Evolutionary conservation across 805 yeast species (phyloP).

Genomic region (Nematodospora valgi): DNA sequence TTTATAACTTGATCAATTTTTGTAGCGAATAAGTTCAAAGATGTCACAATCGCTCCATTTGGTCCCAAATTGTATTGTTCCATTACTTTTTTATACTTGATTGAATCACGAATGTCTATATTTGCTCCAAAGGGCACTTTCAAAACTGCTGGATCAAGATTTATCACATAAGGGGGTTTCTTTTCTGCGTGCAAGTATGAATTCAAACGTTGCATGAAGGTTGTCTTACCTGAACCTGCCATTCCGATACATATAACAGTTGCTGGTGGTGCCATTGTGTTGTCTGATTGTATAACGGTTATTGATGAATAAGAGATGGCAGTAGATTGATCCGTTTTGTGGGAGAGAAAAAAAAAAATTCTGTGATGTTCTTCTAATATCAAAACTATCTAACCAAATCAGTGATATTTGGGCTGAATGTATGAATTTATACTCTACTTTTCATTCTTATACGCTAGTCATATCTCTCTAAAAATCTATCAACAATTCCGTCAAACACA

Average conservation of each 20-base stretch:
- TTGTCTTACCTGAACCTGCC: constrained; percentile 87
- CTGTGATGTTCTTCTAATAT: too few relatives aligned
- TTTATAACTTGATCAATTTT: constrained; percentile 93
- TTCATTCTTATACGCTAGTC: constrained; percentile 4
- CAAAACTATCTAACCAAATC: too few relatives aligned
- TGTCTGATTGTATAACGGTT: background rate
- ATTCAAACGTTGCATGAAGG: constrained; percentile 93
- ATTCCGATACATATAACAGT: constrained; percentile 48
- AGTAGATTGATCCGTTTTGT: too few relatives aligned
- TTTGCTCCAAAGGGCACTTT: constrained; percentile 93
- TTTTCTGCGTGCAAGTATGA: constrained; percentile 76
- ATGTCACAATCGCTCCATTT: constrained; percentile 96
- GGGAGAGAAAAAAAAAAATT: too few relatives aligned
- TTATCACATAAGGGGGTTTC: constrained; percentile 84
- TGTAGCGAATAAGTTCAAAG: constrained; percentile 86
- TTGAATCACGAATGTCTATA: constrained; percentile 94
- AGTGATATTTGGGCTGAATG: too few relatives aligned
- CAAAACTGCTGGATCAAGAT: constrained; percentile 93
- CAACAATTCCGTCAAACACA: constrained; percentile 58
- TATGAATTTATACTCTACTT: background rate
- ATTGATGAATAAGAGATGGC: constrained; percentile 3
- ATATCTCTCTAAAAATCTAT: constrained; percentile 39
- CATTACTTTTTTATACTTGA: constrained; percentile 95
- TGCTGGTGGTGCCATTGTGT: constrained; percentile 21
- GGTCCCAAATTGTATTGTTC: constrained; percentile 94